A percentile compares a stretch with the other conserved stretches of the same genome.
These are phyloP conservation scores for Trichoderma gamsii DNA, from an alignment of 495 filamentous ascomycete genomes.

Conservation along the genomic window DNA sequence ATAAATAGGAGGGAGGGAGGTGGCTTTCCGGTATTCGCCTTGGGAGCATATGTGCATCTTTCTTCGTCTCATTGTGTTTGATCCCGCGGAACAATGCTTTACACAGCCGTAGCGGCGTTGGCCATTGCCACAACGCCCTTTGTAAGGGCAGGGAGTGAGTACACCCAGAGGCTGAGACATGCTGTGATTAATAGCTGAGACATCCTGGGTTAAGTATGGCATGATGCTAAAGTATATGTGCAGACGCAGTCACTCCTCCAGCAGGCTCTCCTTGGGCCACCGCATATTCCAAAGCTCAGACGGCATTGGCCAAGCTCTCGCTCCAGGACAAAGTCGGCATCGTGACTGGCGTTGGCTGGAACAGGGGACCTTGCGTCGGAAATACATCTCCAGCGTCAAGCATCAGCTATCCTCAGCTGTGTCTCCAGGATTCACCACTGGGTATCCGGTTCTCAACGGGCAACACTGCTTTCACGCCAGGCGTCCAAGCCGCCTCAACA, in stretches of 20 bases:
- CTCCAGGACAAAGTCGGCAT: slow-evolving; percentile 56
- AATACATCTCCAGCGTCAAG: slow-evolving; percentile 51
- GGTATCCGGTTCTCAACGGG: slow-evolving; percentile 42
- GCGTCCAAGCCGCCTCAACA: slow-evolving; percentile 54
- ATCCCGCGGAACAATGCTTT: background rate
- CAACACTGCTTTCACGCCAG: slow-evolving; percentile 42
- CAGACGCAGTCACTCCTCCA: background rate
- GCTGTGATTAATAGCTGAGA: too few relatives aligned
- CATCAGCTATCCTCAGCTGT: slow-evolving; percentile 52
- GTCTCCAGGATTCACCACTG: slow-evolving; percentile 54
- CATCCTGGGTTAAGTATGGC: background rate
- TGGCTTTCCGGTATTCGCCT: background rate
- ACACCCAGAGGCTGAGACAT: background rate
- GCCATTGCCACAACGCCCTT: slow-evolving; percentile 2
- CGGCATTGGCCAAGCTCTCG: slow-evolving; percentile 49
- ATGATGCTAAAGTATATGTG: background rate
- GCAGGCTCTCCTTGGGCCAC: slow-evolving; percentile 36
- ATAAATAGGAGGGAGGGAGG: background rate
- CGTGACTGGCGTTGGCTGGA: slow-evolving; percentile 59
- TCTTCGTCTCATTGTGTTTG: background rate
- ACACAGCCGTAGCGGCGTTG: background rate
- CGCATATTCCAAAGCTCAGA: slow-evolving; percentile 51
- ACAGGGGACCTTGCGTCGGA: slow-evolving; percentile 60
- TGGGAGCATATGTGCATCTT: background rate
- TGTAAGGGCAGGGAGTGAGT: background rate